Percentiles rank a stretch among this genome's conserved stretches.
Conservation (phyloP, 495 filamentous ascomycete genomes). For the Clohesyomyces aquaticus region DNA sequence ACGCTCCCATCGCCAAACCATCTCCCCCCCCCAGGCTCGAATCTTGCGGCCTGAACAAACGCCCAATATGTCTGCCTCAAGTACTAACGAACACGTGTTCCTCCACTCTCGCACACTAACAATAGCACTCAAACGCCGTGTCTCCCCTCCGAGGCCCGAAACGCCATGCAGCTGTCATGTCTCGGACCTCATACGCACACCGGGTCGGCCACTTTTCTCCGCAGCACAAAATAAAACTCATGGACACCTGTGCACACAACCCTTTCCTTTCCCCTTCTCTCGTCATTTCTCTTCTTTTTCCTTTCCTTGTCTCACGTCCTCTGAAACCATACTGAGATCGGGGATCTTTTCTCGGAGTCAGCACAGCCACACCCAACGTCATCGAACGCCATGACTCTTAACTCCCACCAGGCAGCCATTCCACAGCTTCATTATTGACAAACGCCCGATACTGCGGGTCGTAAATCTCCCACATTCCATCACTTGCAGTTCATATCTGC, state of each 20-base stretch:
- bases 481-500: conserved; percentile 14
- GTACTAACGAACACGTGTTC: not conserved
- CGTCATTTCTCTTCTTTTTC: conserved; percentile 1
- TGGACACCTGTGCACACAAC: not conserved
- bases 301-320: not conserved
- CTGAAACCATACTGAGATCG: not conserved
- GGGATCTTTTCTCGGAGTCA: not conserved
- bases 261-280: not conserved
- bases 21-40: too few species aligned
- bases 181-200: conserved; percentile 1
- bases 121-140: not conserved
- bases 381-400: conserved; percentile 8
- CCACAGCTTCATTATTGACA: conserved; percentile 7
- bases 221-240: not conserved
- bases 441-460: conserved; percentile 1
- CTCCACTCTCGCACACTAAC: not conserved
- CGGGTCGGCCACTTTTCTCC: not conserved
- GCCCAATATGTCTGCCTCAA: not conserved
- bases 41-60: not conserved
- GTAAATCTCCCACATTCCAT: not conserved
- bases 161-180: not conserved
- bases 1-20: not conserved
- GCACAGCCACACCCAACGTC: conserved; percentile 17
- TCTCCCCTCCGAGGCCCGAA: not conserved
- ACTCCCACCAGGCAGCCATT: conserved; percentile 22